These are phyloP conservation scores for Beta lomatogona DNA, from an alignment of 179 eudicot species.

Conservation along the genomic window DNA sequence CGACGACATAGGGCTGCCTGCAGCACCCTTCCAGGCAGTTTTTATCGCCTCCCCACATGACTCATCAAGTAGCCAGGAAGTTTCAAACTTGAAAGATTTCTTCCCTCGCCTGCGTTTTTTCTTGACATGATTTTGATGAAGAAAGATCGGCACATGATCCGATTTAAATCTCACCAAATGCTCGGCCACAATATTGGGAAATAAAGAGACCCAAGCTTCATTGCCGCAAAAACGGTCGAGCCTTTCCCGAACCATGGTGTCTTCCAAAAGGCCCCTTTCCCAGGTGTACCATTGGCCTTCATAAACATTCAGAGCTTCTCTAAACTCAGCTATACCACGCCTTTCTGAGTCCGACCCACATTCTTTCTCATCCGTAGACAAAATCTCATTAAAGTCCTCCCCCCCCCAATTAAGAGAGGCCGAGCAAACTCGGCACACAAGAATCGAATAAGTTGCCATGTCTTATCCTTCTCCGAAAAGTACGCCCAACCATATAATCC, in stretches of 20 bases:
- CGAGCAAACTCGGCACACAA: background rate
- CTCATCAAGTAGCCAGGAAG: background rate
- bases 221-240: background rate
- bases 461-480: background rate
- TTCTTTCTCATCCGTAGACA: background rate
- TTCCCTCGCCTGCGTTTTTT: too few relatives aligned
- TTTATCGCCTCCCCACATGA: background rate
- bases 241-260: background rate
- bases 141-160: background rate
- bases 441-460: background rate
- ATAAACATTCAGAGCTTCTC: background rate
- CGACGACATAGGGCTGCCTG: too few relatives aligned
- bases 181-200: background rate
- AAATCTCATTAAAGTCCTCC: background rate
- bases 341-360: background rate
- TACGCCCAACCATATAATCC: background rate
- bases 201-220: background rate
- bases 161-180: background rate
- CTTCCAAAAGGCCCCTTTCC: background rate
- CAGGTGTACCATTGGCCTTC: background rate
- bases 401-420: background rate
- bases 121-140: background rate
- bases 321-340: background rate
- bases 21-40: background rate
- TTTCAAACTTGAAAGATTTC: background rate